Conservation (phyloP, 129 eudicot species). For the Sambucus nigra region DNA sequence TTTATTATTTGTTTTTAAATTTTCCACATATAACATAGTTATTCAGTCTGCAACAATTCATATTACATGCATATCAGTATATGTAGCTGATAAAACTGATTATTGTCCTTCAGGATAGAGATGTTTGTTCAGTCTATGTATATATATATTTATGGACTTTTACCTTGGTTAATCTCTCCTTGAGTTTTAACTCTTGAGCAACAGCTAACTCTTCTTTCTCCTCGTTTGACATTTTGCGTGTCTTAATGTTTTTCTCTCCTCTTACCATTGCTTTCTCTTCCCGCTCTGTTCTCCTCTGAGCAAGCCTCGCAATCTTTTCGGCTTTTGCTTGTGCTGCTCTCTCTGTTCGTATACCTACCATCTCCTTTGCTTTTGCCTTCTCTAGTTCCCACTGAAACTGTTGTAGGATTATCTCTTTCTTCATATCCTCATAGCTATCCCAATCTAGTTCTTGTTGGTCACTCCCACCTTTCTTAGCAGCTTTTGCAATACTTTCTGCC, state of each 20-base stretch:
- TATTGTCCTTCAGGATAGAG: no score
- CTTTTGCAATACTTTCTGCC: conserved; percentile 68
- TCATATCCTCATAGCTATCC: conserved; percentile 73
- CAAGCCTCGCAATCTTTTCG: conserved; percentile 27
- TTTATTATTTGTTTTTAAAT: no score
- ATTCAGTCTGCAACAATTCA: no score
- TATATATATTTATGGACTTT: background rate
- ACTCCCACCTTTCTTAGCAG: conserved; percentile 70
- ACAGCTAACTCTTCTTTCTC: conserved; percentile 46
- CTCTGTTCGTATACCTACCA: conserved; percentile 41
- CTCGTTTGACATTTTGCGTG: conserved; percentile 34
- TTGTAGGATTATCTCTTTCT: conserved; percentile 38
- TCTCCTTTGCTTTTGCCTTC: conserved; percentile 54
- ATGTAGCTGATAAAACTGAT: no score
- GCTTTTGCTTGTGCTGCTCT: conserved; percentile 46
- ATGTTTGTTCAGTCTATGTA: no score
- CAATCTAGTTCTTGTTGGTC: conserved; percentile 64
- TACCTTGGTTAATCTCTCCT: conserved; percentile 70
- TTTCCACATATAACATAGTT: no score
- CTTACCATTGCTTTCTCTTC: conserved; percentile 35
- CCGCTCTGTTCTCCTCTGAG: conserved; percentile 30
- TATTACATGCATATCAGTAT: no score
- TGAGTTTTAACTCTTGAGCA: conserved; percentile 43
- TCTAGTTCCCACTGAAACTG: conserved; percentile 44
- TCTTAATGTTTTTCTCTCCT: conserved; percentile 27